Evolutionary conservation across 768 basidiomycete species (phyloP).

Genomic region (Russula ochroleuca): DNA sequence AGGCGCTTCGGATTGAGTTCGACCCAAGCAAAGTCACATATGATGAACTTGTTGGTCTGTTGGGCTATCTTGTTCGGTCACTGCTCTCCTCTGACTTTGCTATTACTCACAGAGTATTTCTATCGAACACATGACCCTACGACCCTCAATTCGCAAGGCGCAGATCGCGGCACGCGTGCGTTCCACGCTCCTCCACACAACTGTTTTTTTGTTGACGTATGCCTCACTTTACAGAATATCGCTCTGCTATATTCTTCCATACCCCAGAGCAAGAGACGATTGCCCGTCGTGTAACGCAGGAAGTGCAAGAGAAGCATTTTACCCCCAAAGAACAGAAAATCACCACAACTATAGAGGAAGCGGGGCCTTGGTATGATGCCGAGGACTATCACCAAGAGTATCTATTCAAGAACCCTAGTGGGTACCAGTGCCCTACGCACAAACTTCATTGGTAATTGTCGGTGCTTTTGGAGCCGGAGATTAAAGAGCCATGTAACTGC

Average conservation of each 20-base stretch:
- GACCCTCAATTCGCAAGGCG: constrained; percentile 73
- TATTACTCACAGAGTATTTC: constrained; percentile 68
- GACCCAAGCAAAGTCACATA: constrained; percentile 75
- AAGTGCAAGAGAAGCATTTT: constrained; percentile 82
- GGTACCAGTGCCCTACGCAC: constrained; percentile 92
- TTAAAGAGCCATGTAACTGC: not conserved
- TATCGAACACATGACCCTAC: constrained; percentile 94
- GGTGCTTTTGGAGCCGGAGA: not conserved
- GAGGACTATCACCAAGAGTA: constrained; percentile 85
- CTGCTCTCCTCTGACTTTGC: not conserved
- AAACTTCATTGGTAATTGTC: constrained; percentile 68
- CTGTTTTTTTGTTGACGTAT: not conserved
- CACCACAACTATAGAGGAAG: constrained; percentile 67
- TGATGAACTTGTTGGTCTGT: constrained; percentile 80
- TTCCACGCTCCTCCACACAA: constrained; percentile 19
- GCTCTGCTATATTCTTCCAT: constrained; percentile 85
- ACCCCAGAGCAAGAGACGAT: constrained; percentile 64
- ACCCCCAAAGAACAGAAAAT: constrained; percentile 66
- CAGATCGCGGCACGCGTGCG: constrained; percentile 73
- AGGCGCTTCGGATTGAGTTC: constrained; percentile 82
- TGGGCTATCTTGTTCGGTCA: not conserved
- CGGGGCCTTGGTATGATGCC: constrained; percentile 75
- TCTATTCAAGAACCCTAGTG: constrained; percentile 74
- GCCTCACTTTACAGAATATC: constrained; percentile 60
- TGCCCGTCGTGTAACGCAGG: constrained; percentile 72